Evolutionary conservation across 805 yeast species (phyloP), one percentile per base, ranked within the genome.

Genomic region (Monosporozyma aerobia): DNA sequence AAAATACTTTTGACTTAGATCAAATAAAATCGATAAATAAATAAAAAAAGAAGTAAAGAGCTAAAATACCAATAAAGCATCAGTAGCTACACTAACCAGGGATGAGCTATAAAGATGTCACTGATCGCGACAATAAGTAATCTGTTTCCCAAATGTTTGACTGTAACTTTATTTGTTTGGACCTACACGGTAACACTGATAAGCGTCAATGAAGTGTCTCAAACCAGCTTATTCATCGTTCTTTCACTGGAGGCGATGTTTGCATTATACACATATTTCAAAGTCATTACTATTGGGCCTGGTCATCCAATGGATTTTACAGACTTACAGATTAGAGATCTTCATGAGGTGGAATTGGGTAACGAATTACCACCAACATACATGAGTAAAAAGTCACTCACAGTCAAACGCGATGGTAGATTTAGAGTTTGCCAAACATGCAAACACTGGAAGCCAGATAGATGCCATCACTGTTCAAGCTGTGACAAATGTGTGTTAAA

Each of bases 381-480:
- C 57, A 69, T 75, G 27, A 59, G 61, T 23, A 66, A 63, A 61
- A 72, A 69, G 52, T 76, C 78, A 0, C 63, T 77, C 1, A 76
- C 74, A 44, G 69, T 77, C 43, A 77, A 76, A 55, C 67, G 74
- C 56, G 77, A 85, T 67, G 88, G 90, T 53, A 75, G 86, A 54
- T 78, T 78, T 69, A 71, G 95, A 67, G 77, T 71, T 57, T 88
- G 96, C 61, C 69, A 73, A 51, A 85, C 84, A 58, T 89, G 97
- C 64, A 57, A 76, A 30, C 75, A 74, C 45, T 83, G 85, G 76
- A 90, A 90, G 64, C 97, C 97, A 0, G 95, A 87, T 60, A 69
- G 97, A 51, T 64, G 83, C 8, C 97, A 90, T 64, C 97, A 90
- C 68, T 90, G 97, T 64, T 84, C 85, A 40, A 71, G 77, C 1